phyloP scores from a whole-genome alignment of 2,329 filamentous ascomycete genomes.

The Parascedosporium putredinis region DNA sequence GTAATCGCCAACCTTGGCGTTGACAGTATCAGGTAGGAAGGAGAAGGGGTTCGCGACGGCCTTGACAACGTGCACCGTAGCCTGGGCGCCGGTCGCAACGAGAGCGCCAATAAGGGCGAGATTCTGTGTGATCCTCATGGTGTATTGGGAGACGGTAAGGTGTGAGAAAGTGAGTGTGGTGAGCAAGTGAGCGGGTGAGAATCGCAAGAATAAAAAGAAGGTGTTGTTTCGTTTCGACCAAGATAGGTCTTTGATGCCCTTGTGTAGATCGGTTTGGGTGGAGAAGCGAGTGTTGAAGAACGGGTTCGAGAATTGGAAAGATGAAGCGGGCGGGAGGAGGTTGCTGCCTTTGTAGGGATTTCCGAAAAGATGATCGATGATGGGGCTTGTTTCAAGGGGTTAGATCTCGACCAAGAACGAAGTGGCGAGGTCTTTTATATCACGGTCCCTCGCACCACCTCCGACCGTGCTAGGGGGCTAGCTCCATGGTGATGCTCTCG shows the following conservation, averaged over 20 bases:
- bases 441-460: not conserved
- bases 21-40: constrained; percentile 23
- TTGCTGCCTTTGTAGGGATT: not conserved
- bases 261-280: not conserved
- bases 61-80: constrained; percentile 16
- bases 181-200: no score
- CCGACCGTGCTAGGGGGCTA: no score
- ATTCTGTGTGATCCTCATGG: not conserved
- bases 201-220: no score
- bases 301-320: not conserved
- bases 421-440: not conserved
- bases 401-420: not conserved
- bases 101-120: constrained; percentile 1
- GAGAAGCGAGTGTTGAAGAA: not conserved
- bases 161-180: no score
- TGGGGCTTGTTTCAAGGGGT: not conserved
- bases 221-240: not conserved
- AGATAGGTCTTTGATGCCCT: not conserved
- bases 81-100: constrained; percentile 12
- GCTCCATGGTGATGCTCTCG: no score
- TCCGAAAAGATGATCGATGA: no score
- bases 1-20: constrained; percentile 22
- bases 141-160: not conserved
- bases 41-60: constrained; percentile 21
- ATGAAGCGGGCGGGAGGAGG: not conserved